A percentile compares a stretch with the other conserved stretches of the same genome.
These are phyloP conservation scores for Tagetes patula DNA, from an alignment of 129 eudicot genomes.

Conservation along the genomic window DNA sequence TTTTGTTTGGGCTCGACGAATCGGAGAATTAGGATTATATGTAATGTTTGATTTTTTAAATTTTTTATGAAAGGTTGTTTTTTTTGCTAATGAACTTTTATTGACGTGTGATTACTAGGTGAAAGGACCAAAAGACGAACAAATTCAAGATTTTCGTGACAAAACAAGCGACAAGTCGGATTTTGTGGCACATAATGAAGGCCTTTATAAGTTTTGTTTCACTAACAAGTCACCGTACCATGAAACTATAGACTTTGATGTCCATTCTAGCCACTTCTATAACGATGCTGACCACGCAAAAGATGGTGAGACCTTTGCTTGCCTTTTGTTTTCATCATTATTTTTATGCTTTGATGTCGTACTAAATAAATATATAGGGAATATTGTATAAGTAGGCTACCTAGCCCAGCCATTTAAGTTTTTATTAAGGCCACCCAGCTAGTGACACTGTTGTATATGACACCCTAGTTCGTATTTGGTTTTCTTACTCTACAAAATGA, in stretches of 20 bases:
- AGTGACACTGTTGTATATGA: neutral
- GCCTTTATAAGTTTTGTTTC: constrained; percentile 80
- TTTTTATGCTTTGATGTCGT: neutral
- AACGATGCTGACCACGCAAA: constrained; percentile 83
- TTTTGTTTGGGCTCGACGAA: no score
- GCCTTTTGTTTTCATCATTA: neutral
- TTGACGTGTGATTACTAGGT: constrained; percentile 49
- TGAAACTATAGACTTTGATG: constrained; percentile 84
- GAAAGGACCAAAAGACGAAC: constrained; percentile 84
- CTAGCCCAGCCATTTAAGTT: neutral
- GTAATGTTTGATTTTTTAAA: no score
- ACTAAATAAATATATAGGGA: neutral
- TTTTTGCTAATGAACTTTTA: neutral
- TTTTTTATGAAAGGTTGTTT: neutral
- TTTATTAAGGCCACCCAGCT: neutral
- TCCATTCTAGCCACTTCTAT: constrained; percentile 61
- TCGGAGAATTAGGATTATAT: no score
- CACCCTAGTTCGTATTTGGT: neutral
- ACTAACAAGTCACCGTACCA: constrained; percentile 89
- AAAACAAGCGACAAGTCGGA: constrained; percentile 74
- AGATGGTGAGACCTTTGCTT: constrained; percentile 59
- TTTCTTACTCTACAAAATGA: neutral
- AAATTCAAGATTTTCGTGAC: constrained; percentile 73
- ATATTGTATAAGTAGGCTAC: neutral
- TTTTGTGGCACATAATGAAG: constrained; percentile 66